A percentile compares a stretch with the other conserved stretches of the same genome.
Evolutionary conservation across 1,139 yeast species (phyloP).

Genomic region (Magnusiomyces paraingens): DNA sequence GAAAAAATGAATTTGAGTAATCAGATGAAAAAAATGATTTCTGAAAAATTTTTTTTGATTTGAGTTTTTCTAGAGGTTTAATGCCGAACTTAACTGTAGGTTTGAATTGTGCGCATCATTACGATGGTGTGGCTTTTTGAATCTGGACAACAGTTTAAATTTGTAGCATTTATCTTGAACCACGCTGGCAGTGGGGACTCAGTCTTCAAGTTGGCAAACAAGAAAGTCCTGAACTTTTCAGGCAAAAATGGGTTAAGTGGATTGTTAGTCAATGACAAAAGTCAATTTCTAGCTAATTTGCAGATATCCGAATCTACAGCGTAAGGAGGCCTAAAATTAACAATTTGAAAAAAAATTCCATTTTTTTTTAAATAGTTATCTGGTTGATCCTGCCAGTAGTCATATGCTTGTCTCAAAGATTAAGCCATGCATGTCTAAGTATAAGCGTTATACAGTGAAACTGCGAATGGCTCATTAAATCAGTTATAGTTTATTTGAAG

Average conservation of each 20-base stretch:
- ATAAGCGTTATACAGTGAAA: constrained; percentile 45
- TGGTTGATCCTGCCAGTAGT: constrained; percentile 46
- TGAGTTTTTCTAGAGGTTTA: too few relatives aligned
- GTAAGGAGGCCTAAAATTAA: constrained; percentile 35
- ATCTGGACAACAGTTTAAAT: background rate
- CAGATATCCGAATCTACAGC: constrained; percentile 31
- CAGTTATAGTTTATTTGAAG: constrained; percentile 44
- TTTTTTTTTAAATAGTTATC: constrained; percentile 42
- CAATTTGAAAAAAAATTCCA: constrained; percentile 45
- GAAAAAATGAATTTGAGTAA: too few relatives aligned
- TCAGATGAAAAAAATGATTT: too few relatives aligned
- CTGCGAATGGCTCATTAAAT: constrained; percentile 45
- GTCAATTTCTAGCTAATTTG: constrained; percentile 29
- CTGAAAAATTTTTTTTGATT: too few relatives aligned
- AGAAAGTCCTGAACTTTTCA: constrained; percentile 15
- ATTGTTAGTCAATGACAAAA: constrained; percentile 36
- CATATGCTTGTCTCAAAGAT: constrained; percentile 47
- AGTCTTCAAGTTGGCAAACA: constrained; percentile 2
- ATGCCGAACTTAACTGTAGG: too few relatives aligned
- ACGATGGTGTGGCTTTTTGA: too few relatives aligned
- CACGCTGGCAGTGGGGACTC: constrained; percentile 1
- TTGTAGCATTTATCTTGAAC: constrained; percentile 1
- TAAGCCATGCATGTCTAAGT: constrained; percentile 46
- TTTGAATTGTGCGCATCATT: too few relatives aligned
- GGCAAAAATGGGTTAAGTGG: constrained; percentile 37